A percentile compares a stretch with the other conserved stretches of the same genome.
Evolutionary conservation across 371 early-diverging fungal genomes (phyloP).

Genomic region (Lichtheimia ornata): DNA sequence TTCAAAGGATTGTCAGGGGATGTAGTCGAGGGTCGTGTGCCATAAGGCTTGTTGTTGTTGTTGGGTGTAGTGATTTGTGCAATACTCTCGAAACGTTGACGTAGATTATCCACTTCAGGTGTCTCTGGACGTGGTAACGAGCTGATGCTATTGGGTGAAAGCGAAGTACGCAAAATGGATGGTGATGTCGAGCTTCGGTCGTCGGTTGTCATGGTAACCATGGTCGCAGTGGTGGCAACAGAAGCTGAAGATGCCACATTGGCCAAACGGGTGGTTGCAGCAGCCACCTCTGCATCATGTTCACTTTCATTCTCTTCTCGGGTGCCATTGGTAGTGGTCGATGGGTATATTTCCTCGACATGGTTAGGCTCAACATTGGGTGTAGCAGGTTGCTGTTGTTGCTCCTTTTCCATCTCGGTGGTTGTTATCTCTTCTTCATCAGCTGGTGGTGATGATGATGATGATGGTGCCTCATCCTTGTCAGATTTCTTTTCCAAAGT

Average conservation of each 20-base stretch:
- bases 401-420: background rate
- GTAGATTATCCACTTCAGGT: constrained; percentile 39
- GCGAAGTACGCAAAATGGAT: constrained; percentile 17
- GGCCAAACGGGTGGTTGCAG: constrained; percentile 13
- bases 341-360: background rate
- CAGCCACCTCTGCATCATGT: constrained; percentile 48
- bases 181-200: constrained; percentile 8
- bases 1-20: constrained; percentile 26
- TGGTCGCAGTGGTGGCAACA: too few relatives aligned
- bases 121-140: constrained; percentile 41
- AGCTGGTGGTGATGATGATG: too few relatives aligned
- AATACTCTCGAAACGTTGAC: constrained; percentile 33
- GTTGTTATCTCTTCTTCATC: background rate
- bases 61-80: constrained; percentile 16
- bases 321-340: background rate
- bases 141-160: constrained; percentile 29
- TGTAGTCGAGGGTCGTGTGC: background rate
- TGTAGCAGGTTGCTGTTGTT: background rate
- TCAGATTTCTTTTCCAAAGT: background rate
- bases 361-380: background rate
- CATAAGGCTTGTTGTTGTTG: background rate
- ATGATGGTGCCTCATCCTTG: background rate
- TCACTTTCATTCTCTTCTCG: constrained; percentile 25
- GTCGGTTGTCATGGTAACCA: too few relatives aligned
- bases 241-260: constrained; percentile 1